These are phyloP conservation scores for Mycena leptocephala DNA, from an alignment of 768 basidiomycete species.

Conservation along the genomic window DNA sequence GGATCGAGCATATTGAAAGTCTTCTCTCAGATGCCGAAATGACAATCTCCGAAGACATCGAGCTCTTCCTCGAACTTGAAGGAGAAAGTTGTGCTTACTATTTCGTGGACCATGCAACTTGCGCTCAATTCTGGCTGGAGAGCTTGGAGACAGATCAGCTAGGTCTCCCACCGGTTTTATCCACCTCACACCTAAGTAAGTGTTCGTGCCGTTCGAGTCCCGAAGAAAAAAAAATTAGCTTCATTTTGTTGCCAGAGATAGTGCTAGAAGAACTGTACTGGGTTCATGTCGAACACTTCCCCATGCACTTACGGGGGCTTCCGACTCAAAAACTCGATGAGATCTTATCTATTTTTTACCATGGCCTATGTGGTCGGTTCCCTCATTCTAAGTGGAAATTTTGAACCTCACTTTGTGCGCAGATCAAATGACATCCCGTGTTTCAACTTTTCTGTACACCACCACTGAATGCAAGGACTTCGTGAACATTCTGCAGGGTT, in stretches of 20 bases:
- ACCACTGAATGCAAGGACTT: constrained; percentile 59
- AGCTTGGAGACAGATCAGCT: constrained; percentile 57
- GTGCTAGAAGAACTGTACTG: constrained; percentile 71
- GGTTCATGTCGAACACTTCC: constrained; percentile 76
- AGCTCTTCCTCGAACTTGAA: constrained; percentile 68
- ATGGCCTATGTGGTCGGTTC: constrained; percentile 68
- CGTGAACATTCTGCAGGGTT: constrained; percentile 65
- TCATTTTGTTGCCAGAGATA: constrained; percentile 50
- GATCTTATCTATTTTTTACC: constrained; percentile 67
- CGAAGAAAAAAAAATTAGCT: neutral
- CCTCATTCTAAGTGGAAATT: neutral
- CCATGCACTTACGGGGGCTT: constrained; percentile 63
- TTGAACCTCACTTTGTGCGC: neutral
- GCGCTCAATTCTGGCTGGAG: too few species aligned
- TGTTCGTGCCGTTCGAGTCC: neutral
- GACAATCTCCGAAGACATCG: constrained; percentile 55
- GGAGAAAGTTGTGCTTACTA: too few species aligned
- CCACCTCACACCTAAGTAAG: constrained; percentile 69
- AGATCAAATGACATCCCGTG: constrained; percentile 75
- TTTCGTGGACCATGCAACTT: too few species aligned
- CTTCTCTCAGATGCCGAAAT: constrained; percentile 48
- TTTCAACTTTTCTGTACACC: constrained; percentile 73
- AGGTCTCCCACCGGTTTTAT: constrained; percentile 59
- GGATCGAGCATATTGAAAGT: constrained; percentile 52
- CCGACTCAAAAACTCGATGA: constrained; percentile 57